Evolutionary conservation across 305 asterid species (phyloP).

Genomic region (Fraxinus velutina): DNA sequence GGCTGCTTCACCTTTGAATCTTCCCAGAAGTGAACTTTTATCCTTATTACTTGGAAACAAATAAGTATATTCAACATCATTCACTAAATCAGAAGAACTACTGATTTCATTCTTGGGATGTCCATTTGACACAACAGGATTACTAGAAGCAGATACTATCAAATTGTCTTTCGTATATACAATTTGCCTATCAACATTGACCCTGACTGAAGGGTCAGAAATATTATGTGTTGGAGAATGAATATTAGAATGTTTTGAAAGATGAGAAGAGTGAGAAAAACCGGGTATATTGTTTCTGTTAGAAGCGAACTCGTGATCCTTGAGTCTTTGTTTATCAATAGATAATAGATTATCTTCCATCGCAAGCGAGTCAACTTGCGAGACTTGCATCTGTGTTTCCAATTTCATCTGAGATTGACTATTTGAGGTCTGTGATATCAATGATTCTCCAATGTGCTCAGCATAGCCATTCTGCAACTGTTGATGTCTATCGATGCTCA

Average conservation of each 20-base stretch:
- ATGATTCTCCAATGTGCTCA: conserved; percentile 36
- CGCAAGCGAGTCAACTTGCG: conserved; percentile 31
- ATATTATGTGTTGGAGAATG: conserved; percentile 29
- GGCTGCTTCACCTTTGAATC: conserved; percentile 44
- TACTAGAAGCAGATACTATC: conserved; percentile 43
- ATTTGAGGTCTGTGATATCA: conserved; percentile 26
- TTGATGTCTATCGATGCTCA: conserved; percentile 44
- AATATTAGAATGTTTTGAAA: conserved; percentile 33
- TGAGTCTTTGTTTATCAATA: conserved; percentile 58
- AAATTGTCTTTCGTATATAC: conserved; percentile 46
- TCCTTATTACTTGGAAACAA: conserved; percentile 31
- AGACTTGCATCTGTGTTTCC: conserved; percentile 31
- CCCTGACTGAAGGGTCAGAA: conserved; percentile 29
- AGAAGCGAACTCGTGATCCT: conserved; percentile 55
- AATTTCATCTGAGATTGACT: conserved; percentile 33
- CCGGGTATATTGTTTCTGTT: conserved; percentile 38
- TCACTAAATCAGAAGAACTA: conserved; percentile 31
- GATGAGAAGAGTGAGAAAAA: conserved; percentile 32
- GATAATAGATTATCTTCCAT: conserved; percentile 51
- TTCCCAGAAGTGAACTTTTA: conserved; percentile 33
- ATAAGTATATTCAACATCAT: conserved; percentile 36
- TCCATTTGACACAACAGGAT: conserved; percentile 35
- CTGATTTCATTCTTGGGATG: conserved; percentile 34
- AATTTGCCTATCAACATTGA: conserved; percentile 38
- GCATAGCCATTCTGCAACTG: conserved; percentile 29